These are phyloP conservation scores for Lentinula raphanica DNA, from an alignment of 768 basidiomycete genomes.

Conservation along the genomic window DNA sequence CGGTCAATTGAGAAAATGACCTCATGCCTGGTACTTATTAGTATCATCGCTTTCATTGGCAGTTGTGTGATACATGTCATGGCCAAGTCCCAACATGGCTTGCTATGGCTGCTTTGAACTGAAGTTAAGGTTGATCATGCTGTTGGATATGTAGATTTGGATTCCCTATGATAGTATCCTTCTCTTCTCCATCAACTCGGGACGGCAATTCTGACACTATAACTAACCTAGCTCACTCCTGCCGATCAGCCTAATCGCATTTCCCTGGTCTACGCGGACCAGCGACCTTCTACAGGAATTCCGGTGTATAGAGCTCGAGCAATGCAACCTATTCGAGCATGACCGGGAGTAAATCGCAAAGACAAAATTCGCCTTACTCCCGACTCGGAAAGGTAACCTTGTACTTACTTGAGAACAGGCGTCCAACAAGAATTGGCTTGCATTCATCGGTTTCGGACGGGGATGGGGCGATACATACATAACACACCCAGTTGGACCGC, in stretches of 20 bases:
- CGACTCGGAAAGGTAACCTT: background rate
- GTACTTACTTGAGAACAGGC: background rate
- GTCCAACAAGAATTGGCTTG: background rate
- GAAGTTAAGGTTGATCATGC: background rate
- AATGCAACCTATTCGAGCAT: background rate
- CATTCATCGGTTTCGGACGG: background rate
- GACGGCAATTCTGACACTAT: background rate
- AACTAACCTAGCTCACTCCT: background rate
- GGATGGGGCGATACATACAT: background rate
- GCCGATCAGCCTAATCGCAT: background rate
- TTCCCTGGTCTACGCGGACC: constrained; percentile 4
- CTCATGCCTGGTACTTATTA: too few species aligned
- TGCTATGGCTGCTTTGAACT: background rate
- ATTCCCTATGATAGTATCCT: background rate
- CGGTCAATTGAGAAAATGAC: background rate
- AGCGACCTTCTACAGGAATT: background rate
- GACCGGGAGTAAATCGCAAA: background rate
- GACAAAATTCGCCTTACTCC: background rate
- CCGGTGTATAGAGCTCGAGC: background rate
- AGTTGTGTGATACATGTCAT: background rate
- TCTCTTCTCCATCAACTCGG: background rate
- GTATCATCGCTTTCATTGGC: background rate
- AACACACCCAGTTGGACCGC: background rate
- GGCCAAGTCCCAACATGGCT: background rate
- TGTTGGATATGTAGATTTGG: background rate